phyloP scores from a whole-genome alignment of 1,139 yeast species.

The Kurtzmaniella quercitrusa region DNA sequence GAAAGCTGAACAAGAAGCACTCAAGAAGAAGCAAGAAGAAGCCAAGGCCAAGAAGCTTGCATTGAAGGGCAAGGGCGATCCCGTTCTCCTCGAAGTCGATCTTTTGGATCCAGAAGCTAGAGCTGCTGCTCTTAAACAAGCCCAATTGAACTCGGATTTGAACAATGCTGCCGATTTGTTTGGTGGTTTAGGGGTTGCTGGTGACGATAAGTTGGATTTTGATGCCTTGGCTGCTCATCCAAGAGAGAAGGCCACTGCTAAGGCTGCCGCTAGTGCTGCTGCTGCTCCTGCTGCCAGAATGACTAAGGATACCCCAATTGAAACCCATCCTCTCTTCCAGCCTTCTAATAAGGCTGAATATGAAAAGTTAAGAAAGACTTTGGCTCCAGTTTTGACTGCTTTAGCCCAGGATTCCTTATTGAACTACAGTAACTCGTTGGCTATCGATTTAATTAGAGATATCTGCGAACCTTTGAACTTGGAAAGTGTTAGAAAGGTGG shows the following conservation, averaged over 20 bases:
- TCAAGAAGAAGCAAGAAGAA: slow-evolving; percentile 35
- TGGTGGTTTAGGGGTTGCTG: slow-evolving; percentile 74
- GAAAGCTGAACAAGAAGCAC: slow-evolving; percentile 38
- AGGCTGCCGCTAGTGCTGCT: slow-evolving; percentile 40
- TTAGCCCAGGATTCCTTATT: slow-evolving; percentile 61
- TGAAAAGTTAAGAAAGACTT: slow-evolving; percentile 77
- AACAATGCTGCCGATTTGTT: slow-evolving; percentile 91
- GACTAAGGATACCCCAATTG: slow-evolving; percentile 66
- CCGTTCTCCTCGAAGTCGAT: slow-evolving; percentile 50
- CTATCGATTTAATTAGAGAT: slow-evolving; percentile 84
- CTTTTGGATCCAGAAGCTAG: slow-evolving; percentile 62
- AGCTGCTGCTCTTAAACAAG: slow-evolving; percentile 68
- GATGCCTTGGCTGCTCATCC: slow-evolving; percentile 55
- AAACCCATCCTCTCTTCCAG: slow-evolving; percentile 71
- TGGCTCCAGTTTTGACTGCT: slow-evolving; percentile 61
- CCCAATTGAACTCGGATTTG: slow-evolving; percentile 80
- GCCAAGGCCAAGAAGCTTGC: slow-evolving; percentile 38
- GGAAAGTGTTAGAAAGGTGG: slow-evolving; percentile 81
- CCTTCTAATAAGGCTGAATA: slow-evolving; percentile 79
- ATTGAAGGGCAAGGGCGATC: slow-evolving; percentile 27
- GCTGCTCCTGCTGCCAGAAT: slow-evolving; percentile 28
- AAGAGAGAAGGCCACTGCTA: slow-evolving; percentile 56
- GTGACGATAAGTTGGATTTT: slow-evolving; percentile 23
- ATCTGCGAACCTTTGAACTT: slow-evolving; percentile 73
- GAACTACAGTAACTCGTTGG: slow-evolving; percentile 70